phyloP scores from a whole-genome alignment of 192 early-diverging fungal genomes.

The Martensiomyces pterosporus region DNA sequence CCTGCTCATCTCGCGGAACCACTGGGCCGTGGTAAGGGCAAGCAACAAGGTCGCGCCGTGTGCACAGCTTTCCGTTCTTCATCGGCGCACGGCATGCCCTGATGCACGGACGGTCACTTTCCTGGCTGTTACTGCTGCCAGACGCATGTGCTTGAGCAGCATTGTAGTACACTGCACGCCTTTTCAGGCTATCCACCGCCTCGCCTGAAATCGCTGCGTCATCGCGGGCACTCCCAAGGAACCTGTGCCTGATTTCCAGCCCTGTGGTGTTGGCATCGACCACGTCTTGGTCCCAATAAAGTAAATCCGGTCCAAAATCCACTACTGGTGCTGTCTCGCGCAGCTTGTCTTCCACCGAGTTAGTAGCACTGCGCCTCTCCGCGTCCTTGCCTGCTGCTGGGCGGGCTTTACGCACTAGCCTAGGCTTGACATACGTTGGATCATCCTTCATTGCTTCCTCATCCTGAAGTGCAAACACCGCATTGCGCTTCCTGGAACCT shows the following conservation, averaged over 20 bases:
- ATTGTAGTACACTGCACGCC: conserved; percentile 54
- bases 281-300: conserved; percentile 59
- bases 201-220: conserved; percentile 53
- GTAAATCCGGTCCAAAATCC: conserved; percentile 61
- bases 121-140: no score
- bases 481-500: conserved; percentile 24
- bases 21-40: conserved; percentile 66
- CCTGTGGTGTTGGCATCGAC: conserved; percentile 57
- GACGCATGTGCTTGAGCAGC: conserved; percentile 17
- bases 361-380: conserved; percentile 6
- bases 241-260: conserved; percentile 57
- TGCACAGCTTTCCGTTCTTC: conserved; percentile 58
- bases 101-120: conserved; percentile 20
- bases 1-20: conserved; percentile 58
- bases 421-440: conserved; percentile 20
- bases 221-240: conserved; percentile 62
- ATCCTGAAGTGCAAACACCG: conserved; percentile 32
- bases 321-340: conserved; percentile 60
- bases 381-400: not conserved
- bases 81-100: conserved; percentile 64
- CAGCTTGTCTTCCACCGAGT: conserved; percentile 46
- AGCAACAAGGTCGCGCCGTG: conserved; percentile 58
- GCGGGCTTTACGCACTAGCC: conserved; percentile 3
- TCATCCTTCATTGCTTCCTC: conserved; percentile 13
- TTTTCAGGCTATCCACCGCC: conserved; percentile 52